Conservation (phyloP, 805 yeast genomes). For the Candida morakotiae region DNA sequence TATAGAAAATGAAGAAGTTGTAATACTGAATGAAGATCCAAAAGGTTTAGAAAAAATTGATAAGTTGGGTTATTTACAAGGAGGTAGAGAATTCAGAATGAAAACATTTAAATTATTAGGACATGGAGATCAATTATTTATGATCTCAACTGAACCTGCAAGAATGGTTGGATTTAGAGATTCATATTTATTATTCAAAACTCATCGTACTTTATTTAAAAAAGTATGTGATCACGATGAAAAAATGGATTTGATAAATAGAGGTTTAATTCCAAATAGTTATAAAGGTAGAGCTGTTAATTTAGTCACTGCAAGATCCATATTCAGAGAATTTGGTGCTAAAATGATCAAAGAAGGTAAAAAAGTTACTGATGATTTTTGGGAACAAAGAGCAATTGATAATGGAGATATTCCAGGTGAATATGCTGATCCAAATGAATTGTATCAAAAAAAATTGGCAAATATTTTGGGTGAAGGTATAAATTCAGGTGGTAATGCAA, state of each 20-base stretch:
- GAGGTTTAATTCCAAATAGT: slow-evolving; percentile 81
- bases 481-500: slow-evolving; percentile 19
- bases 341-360: slow-evolving; percentile 75
- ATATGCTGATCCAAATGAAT: slow-evolving; percentile 63
- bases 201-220: slow-evolving; percentile 73
- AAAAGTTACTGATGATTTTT: slow-evolving; percentile 82
- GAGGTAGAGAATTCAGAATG: slow-evolving; percentile 71
- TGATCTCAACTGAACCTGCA: slow-evolving; percentile 96
- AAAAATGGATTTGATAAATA: slow-evolving; percentile 75
- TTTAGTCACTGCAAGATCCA: slow-evolving; percentile 84
- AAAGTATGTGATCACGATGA: slow-evolving; percentile 71
- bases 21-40: slow-evolving; percentile 64
- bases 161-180: slow-evolving; percentile 92
- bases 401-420: slow-evolving; percentile 71
- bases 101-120: slow-evolving; percentile 62
- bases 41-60: slow-evolving; percentile 76
- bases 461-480: slow-evolving; percentile 32
- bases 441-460: slow-evolving; percentile 31
- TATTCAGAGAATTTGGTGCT: slow-evolving; percentile 90
- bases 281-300: slow-evolving; percentile 89
- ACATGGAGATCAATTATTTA: slow-evolving; percentile 69
- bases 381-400: slow-evolving; percentile 57
- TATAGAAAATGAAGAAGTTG: slow-evolving; percentile 72
- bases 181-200: slow-evolving; percentile 83
- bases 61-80: slow-evolving; percentile 60